Evolutionary conservation across 495 filamentous ascomycete genomes (phyloP), one percentile per base, ranked within the genome.

Genomic region (Podospora sp.): DNA sequence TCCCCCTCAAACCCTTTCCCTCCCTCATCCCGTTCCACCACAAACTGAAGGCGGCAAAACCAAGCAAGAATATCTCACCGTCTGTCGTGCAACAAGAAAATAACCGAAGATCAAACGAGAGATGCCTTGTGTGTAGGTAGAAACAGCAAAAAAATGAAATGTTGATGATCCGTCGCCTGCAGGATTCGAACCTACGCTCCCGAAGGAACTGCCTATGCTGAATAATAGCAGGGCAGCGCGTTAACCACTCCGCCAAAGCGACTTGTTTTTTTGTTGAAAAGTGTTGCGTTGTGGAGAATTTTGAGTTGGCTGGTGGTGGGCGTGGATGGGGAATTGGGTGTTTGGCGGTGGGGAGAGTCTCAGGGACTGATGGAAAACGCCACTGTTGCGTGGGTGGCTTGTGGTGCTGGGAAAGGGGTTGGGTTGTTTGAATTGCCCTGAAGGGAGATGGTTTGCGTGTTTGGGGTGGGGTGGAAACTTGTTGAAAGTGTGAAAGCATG

Each of bases 161-260:
- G 22, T 2, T 24, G n/a, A n/a, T n/a, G n/a, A n/a, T n/a, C n/a
- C 56, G 56, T 59, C 56, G 26, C 56, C 56, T 59, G 56, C 26
- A 59, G 56, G 56, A 59, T 33, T 59, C 56, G 56, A 59, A 59
- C 56, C 56, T 59, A 59, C 56, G 56, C 56, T 33, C 56, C 56
- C 56, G 56, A 59, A 22, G 25, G 56, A 33, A 59, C 56, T 59
- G 25, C 56, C 56, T 59, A 6, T 12, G n/a, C 27, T 16, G 16
- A 14, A 12, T n/a, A 14, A 59, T 59, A 59, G 56, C 56, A 59
- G 56, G 56, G 56, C 56, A 59, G 56, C 56, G 56, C 56, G 25
- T 59, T 33, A 59, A 59, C 56, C 56, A 59, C 56, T 59, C 56
- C 56, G 56, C 56, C 25, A 59, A 59, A 59, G 56, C 26, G 56